phyloP scores from a whole-genome alignment of 805 yeast species.

The Saturnispora dispora region DNA sequence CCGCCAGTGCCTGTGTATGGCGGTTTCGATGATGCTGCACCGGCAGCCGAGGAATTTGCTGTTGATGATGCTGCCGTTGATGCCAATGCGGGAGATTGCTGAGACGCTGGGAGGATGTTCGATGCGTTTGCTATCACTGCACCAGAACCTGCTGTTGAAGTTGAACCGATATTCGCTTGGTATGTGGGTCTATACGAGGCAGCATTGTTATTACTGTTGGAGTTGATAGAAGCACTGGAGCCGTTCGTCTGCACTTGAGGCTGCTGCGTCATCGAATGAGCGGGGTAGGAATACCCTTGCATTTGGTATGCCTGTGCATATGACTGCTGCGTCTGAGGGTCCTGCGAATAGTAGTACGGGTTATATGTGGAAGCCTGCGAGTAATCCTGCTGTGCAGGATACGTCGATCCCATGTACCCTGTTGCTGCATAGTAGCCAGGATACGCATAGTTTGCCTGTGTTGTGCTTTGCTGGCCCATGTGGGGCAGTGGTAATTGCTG shows the following conservation, averaged over 20 bases:
- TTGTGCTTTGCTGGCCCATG: not conserved
- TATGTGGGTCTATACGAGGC: not conserved
- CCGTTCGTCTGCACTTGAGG: not conserved
- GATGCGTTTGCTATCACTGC: constrained; percentile 13
- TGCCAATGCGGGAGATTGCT: constrained; percentile 9
- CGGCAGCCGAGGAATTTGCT: constrained; percentile 9
- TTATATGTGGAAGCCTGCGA: not conserved
- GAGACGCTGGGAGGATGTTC: constrained; percentile 3
- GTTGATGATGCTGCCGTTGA: not conserved
- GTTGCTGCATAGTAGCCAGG: not conserved
- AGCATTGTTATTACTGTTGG: constrained; percentile 13
- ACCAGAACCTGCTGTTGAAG: constrained; percentile 6
- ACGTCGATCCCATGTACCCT: not conserved
- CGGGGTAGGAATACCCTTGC: constrained; percentile 1
- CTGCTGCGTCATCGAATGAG: not conserved
- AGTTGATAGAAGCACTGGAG: constrained; percentile 5
- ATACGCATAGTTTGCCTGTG: not conserved
- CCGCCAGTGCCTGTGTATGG: not conserved
- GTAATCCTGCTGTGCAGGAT: constrained; percentile 2
- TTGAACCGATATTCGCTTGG: constrained; percentile 9
- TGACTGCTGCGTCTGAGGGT: constrained; percentile 3
- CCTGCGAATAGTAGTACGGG: constrained; percentile 5
- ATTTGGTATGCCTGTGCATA: constrained; percentile 2
- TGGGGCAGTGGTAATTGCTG: not conserved
- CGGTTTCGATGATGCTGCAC: not conserved